Conservation (phyloP, 768 basidiomycete genomes). For the Russula foetens region DNA sequence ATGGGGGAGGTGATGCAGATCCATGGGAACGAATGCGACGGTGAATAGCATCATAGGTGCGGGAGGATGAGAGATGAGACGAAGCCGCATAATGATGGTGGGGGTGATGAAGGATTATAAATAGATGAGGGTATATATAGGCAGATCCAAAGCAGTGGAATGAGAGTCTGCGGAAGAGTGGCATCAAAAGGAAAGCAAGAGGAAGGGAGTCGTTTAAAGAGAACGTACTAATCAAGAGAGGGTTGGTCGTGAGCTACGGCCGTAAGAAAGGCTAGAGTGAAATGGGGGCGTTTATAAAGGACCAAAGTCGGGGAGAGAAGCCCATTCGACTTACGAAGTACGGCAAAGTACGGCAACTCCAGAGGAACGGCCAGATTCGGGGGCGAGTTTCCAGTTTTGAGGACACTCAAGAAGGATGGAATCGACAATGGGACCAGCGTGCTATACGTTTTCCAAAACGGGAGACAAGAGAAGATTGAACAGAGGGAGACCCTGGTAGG, state of each 20-base stretch:
- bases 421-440: neutral
- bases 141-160: conserved; percentile 4
- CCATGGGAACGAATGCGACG: conserved; percentile 40
- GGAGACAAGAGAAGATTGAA: neutral
- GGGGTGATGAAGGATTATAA: neutral
- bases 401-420: neutral
- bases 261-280: neutral
- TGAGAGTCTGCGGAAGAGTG: neutral
- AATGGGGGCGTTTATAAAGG: neutral
- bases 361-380: neutral
- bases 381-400: neutral
- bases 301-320: neutral
- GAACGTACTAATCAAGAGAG: conserved; percentile 11
- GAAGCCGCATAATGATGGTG: conserved; percentile 43
- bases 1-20: conserved; percentile 37
- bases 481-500: neutral
- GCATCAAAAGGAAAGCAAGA: neutral
- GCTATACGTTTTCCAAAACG: conserved; percentile 6
- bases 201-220: neutral
- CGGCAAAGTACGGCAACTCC: neutral
- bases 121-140: conserved; percentile 15
- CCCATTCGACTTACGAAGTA: neutral
- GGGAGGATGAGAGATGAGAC: conserved; percentile 37
- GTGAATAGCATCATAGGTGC: conserved; percentile 53
- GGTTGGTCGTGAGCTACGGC: neutral